Conservation (phyloP, 2,329 filamentous ascomycete species). For the Cladobotryum mycophilum region DNA sequence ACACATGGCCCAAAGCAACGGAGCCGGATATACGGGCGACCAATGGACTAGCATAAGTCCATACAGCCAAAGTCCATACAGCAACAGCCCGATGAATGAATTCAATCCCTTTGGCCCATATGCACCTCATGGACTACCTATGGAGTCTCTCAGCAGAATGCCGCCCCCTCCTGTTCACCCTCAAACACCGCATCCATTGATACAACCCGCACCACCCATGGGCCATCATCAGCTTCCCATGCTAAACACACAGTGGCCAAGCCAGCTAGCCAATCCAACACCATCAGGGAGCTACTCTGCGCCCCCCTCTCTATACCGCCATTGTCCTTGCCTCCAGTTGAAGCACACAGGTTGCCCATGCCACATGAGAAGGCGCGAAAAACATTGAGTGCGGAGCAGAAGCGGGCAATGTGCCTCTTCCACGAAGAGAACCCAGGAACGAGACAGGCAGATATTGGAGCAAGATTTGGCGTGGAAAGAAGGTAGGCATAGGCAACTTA, state of each 20-base stretch:
- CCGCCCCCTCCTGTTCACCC: slow-evolving; percentile 41
- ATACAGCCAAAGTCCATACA: slow-evolving; percentile 56
- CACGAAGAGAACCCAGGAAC: slow-evolving; percentile 83
- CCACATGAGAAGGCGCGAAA: slow-evolving; percentile 63
- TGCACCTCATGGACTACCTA: slow-evolving; percentile 45
- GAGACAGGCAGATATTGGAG: slow-evolving; percentile 95
- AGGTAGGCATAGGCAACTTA: slow-evolving; percentile 64
- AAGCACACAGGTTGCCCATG: slow-evolving; percentile 23
- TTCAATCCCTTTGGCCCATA: slow-evolving; percentile 55
- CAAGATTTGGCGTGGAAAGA: slow-evolving; percentile 91
- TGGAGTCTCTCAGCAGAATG: slow-evolving; percentile 46
- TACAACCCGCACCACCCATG: slow-evolving; percentile 35
- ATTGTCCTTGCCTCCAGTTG: slow-evolving; percentile 41
- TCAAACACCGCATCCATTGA: slow-evolving; percentile 26
- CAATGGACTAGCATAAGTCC: slow-evolving; percentile 52
- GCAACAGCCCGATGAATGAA: slow-evolving; percentile 53
- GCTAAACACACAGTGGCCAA: slow-evolving; percentile 72
- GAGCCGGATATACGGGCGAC: slow-evolving; percentile 34
- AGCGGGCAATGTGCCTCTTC: slow-evolving; percentile 88
- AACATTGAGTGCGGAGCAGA: slow-evolving; percentile 86
- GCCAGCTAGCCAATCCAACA: slow-evolving; percentile 68
- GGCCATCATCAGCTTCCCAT: slow-evolving; percentile 58
- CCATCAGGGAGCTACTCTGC: slow-evolving; percentile 48
- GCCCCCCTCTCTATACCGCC: slow-evolving; percentile 55
- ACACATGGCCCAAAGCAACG: slow-evolving; percentile 25